Base-by-base conservation (phyloP, 1,284 basidiomycete species). In the Exsudoporus floridanus region DNA sequence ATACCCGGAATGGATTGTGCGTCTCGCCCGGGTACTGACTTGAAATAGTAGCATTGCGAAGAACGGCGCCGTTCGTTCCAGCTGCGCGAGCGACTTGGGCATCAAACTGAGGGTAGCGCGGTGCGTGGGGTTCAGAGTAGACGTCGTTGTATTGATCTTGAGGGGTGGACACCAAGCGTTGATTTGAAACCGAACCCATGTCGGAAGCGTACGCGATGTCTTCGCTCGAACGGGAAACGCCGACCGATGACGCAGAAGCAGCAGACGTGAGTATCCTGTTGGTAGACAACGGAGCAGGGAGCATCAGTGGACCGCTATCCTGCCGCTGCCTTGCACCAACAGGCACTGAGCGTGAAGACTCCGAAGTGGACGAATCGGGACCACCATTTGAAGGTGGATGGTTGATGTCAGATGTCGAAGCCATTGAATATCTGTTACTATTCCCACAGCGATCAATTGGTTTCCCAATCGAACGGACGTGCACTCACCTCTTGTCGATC, bases 401-500 rank as follows among this genome's bases (percentile, higher is more conserved):
- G 63, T 84, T 85, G 12, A 83, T 80, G 57, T 94, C 91, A 49
- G 84, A 83, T 31, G 83, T 85, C 1, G 91, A 93, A 5, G 83
- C 81, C 66, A 87, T 72, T 8, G 91, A 94, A 62, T 90, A 86
- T 25, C 92, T 79, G 61, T 88, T 79, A 55, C 75, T 79, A 16
- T 41, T 25, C 12, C 36, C 74, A 50, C 25, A 16, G 23, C 54
- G 21, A 47, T 55, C 57, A 58, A 62, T 38, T 58, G 23, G 27
- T 48, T 52, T 46, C 59, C 42, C 44, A 2, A 38, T 46, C 12
- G 5, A 49, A 47, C 40, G 40, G 34, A 46, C 33, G 35, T 57
- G 35, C 34, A 74, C 83, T 58, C 64, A 89, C 90, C 81, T 83
- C 73, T 78, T 86, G 6, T 92, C 88, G 64, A 75, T 79, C 2